phyloP scores from a whole-genome alignment of 495 filamentous ascomycete genomes.

The Penicillium robsamsonii region DNA sequence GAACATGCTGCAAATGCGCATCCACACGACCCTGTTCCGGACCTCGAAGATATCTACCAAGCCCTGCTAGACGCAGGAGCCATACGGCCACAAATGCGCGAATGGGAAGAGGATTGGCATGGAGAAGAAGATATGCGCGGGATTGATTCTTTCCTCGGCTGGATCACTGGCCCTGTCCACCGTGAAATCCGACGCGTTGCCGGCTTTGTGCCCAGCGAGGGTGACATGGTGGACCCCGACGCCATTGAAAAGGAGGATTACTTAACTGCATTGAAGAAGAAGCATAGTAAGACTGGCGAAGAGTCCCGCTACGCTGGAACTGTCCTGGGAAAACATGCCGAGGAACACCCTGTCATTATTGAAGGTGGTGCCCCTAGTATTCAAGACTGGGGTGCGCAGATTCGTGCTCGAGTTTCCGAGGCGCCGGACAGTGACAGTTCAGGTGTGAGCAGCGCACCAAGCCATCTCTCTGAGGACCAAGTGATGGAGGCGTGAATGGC shows the following conservation, averaged over 20 bases:
- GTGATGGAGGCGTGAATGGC: slow-evolving; percentile 40
- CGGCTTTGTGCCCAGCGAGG: slow-evolving; percentile 49
- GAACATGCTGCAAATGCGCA: slow-evolving; percentile 57
- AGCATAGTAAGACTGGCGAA: slow-evolving; percentile 78
- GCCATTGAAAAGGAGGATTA: slow-evolving; percentile 66
- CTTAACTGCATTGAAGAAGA: slow-evolving; percentile 74
- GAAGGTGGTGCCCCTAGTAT: slow-evolving; percentile 72
- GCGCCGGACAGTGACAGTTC: slow-evolving; percentile 38
- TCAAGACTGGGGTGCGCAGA: slow-evolving; percentile 58
- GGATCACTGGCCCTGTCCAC: slow-evolving; percentile 67
- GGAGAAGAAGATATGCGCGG: slow-evolving; percentile 71
- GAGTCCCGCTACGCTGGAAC: slow-evolving; percentile 79
- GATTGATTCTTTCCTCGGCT: slow-evolving; percentile 67
- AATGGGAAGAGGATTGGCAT: slow-evolving; percentile 56
- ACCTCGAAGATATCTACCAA: slow-evolving; percentile 75
- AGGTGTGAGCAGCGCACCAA: slow-evolving; percentile 45
- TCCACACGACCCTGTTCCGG: slow-evolving; percentile 47
- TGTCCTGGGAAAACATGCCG: slow-evolving; percentile 65
- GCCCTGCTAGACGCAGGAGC: slow-evolving; percentile 75
- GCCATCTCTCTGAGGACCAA: slow-evolving; percentile 41
- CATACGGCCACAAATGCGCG: slow-evolving; percentile 58
- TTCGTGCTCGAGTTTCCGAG: slow-evolving; percentile 34
- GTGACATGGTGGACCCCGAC: slow-evolving; percentile 46
- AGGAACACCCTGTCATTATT: slow-evolving; percentile 64
- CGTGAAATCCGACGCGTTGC: slow-evolving; percentile 71